phyloP scores from a whole-genome alignment of 495 filamentous ascomycete species.

The Aspergillus egyptiacus region DNA sequence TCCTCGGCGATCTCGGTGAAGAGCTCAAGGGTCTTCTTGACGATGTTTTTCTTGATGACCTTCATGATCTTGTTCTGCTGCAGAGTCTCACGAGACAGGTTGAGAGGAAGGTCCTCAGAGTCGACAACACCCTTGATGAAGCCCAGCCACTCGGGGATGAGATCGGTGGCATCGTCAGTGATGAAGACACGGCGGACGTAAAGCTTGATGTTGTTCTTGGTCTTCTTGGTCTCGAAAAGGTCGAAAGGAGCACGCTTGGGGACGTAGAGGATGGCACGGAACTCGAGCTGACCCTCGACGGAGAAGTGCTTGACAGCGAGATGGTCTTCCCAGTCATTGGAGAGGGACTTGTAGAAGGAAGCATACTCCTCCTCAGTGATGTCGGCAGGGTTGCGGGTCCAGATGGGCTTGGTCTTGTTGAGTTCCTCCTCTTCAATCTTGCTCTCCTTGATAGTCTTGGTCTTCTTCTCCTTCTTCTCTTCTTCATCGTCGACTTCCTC shows the following conservation, averaged over 20 bases:
- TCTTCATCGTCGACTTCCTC: slow-evolving; percentile 75
- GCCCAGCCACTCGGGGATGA: slow-evolving; percentile 98
- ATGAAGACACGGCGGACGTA: slow-evolving; percentile 99
- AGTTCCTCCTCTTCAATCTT: slow-evolving; percentile 98
- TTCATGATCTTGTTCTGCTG: slow-evolving; percentile 99
- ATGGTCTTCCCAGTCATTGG: slow-evolving; percentile 99
- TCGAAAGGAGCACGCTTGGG: slow-evolving; percentile 99
- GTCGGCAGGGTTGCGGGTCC: slow-evolving; percentile 95
- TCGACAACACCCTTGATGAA: slow-evolving; percentile 99
- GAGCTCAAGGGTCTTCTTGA: slow-evolving; percentile 99
- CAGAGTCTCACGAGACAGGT: slow-evolving; percentile 98
- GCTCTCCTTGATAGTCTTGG: slow-evolving; percentile 98
- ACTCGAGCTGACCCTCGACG: slow-evolving; percentile 99
- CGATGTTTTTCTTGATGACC: slow-evolving; percentile 99
- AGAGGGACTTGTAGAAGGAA: slow-evolving; percentile 98
- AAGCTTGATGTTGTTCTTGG: slow-evolving; percentile 99
- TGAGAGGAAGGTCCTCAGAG: slow-evolving; percentile 97
- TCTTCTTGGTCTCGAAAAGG: slow-evolving; percentile 99
- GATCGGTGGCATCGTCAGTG: slow-evolving; percentile 97
- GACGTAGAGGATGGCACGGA: slow-evolving; percentile 98
- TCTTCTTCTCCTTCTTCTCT: slow-evolving; percentile 88
- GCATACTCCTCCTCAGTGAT: slow-evolving; percentile 97
- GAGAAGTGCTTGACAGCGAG: slow-evolving; percentile 99
- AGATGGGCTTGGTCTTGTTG: slow-evolving; percentile 99
- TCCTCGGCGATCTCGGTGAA: slow-evolving; percentile 98